Percentiles rank a stretch among this genome's conserved stretches.
Conservation (phyloP, 306 rosid genomes). For the Fagus sylvatica region DNA sequence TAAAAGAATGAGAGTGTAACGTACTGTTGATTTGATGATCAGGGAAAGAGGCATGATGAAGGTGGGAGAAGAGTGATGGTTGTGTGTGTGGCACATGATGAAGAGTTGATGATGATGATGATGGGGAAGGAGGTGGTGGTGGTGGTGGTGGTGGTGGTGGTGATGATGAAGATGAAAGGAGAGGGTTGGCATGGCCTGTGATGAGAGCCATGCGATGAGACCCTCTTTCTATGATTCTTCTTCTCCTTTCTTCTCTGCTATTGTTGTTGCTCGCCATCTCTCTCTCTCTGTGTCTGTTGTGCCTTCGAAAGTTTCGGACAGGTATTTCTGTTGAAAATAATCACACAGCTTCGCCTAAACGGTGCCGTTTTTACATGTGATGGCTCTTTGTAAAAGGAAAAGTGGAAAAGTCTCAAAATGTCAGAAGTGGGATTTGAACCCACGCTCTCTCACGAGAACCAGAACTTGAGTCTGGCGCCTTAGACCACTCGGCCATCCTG, state of each 20-base stretch:
- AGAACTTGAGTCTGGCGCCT: conserved; percentile 18
- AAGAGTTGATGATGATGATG: not conserved
- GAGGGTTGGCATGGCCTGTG: conserved; percentile 47
- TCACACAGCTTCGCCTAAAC: not conserved
- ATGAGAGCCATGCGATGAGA: conserved; percentile 71
- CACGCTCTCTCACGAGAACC: conserved; percentile 16
- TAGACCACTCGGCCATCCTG: conserved; percentile 19
- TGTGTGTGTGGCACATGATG: conserved; percentile 28
- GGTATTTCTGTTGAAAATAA: conserved; percentile 29
- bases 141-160: conserved; percentile 21
- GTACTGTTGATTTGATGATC: not conserved
- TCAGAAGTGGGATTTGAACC: conserved; percentile 13
- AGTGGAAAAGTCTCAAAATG: too few relatives aligned
- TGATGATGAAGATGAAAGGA: conserved; percentile 40
- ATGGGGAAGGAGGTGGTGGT: conserved; percentile 36
- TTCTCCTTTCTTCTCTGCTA: conserved; percentile 51
- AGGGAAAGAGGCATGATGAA: not conserved
- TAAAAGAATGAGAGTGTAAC: not conserved
- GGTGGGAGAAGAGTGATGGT: too few relatives aligned
- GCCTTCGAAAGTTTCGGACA: conserved; percentile 15
- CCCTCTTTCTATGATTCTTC: conserved; percentile 53
- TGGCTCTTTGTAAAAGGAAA: not conserved
- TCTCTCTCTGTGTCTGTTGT: not conserved
- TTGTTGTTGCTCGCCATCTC: conserved; percentile 42
- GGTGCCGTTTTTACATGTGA: not conserved